Evolutionary conservation across 495 filamentous ascomycete genomes (phyloP).

Genomic region (Penicillium waksmanii): DNA sequence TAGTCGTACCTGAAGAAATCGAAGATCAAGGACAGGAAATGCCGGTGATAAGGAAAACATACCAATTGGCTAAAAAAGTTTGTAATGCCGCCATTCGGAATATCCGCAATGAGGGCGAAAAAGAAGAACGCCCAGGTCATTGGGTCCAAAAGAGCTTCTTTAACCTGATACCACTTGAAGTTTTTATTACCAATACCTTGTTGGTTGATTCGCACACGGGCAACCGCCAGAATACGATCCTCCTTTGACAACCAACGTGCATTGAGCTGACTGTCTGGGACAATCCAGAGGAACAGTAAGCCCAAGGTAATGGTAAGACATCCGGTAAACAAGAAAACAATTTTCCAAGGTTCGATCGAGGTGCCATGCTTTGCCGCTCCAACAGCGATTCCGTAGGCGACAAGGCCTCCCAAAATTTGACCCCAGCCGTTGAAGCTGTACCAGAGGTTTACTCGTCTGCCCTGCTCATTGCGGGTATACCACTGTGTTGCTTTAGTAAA

Average conservation of each 20-base stretch:
- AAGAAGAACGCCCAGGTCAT: conserved; percentile 64
- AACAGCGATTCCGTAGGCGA: conserved; percentile 65
- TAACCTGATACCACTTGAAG: conserved; percentile 61
- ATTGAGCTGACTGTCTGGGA: conserved; percentile 69
- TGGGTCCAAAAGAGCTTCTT: conserved; percentile 57
- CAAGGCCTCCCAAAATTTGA: conserved; percentile 59
- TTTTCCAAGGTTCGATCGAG: conserved; percentile 61
- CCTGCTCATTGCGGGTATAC: conserved; percentile 61
- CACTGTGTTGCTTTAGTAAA: conserved; percentile 36
- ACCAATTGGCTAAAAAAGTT: conserved; percentile 51
- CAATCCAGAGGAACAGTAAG: conserved; percentile 56
- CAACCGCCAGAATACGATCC: conserved; percentile 50
- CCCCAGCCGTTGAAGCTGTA: conserved; percentile 62
- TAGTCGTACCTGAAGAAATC: neutral
- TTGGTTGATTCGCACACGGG: conserved; percentile 61
- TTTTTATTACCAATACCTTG: conserved; percentile 67
- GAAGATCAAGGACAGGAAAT: neutral
- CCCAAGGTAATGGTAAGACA: conserved; percentile 58
- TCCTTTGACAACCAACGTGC: conserved; percentile 58
- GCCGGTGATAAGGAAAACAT: neutral
- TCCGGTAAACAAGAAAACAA: conserved; percentile 65
- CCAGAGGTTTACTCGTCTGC: conserved; percentile 55
- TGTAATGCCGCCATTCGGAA: conserved; percentile 65
- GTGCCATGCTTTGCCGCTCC: conserved; percentile 53
- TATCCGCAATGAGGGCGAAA: conserved; percentile 58